Conservation (phyloP, 1,284 basidiomycete genomes). For the Trametes polyzona region DNA sequence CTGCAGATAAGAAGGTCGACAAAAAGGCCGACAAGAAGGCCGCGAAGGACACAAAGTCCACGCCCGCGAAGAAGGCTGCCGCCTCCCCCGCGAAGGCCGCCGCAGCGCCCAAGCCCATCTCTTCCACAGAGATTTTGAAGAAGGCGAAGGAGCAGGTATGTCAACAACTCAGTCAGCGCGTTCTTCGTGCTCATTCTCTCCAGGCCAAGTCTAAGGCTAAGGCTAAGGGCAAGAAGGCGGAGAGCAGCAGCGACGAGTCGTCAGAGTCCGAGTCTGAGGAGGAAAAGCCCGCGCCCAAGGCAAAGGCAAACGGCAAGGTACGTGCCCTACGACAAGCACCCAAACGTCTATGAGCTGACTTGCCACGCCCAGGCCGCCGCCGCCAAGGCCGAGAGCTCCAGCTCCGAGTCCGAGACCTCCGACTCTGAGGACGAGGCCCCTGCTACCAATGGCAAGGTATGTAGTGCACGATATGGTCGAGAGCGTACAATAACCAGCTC, state of each 20-base stretch:
- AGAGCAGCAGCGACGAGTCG: conserved; percentile 29
- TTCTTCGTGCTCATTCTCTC: not conserved
- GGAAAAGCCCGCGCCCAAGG: conserved; percentile 29
- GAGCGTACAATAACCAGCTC: not conserved
- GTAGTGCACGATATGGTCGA: not conserved
- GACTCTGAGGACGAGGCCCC: conserved; percentile 20
- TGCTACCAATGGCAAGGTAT: conserved; percentile 24
- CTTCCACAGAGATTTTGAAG: conserved; percentile 40
- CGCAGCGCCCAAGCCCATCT: conserved; percentile 28
- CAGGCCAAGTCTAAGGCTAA: conserved; percentile 17
- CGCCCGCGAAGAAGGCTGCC: conserved; percentile 26
- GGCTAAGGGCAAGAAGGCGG: conserved; percentile 38
- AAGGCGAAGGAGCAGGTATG: conserved; percentile 31
- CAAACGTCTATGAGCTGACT: not conserved
- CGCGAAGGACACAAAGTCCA: conserved; percentile 34
- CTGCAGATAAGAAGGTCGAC: conserved; percentile 42
- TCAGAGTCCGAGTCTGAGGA: conserved; percentile 36
- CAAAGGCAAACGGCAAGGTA: conserved; percentile 32
- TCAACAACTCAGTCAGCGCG: conserved; percentile 8
- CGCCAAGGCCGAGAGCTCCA: conserved; percentile 26
- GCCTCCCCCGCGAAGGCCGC: conserved; percentile 29
- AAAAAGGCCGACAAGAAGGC: conserved; percentile 44
- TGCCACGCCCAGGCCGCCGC: conserved; percentile 10
- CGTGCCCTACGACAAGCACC: not conserved
- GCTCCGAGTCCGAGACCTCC: conserved; percentile 18